These are phyloP conservation scores for Telopea speciosissima DNA, from an alignment of 177 flowering plant species.

Conservation along the genomic window DNA sequence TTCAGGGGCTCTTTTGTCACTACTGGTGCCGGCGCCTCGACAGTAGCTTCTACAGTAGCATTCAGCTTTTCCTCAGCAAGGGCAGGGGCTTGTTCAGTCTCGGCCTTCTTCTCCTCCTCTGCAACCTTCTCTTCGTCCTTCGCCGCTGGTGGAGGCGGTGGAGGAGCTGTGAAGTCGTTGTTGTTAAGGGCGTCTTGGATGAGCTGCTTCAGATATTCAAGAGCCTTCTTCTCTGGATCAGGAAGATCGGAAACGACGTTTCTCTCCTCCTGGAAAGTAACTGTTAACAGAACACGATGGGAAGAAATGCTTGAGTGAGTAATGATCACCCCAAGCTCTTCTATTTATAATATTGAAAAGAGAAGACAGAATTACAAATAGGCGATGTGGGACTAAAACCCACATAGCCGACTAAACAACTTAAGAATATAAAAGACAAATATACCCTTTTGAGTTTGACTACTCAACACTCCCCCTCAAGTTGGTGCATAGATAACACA, in stretches of 20 bases:
- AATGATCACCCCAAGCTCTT: too few species aligned
- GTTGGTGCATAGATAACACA: too few species aligned
- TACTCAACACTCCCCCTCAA: too few species aligned
- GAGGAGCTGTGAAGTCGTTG: slow-evolving; percentile 59
- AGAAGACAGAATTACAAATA: too few species aligned
- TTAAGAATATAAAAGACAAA: too few species aligned
- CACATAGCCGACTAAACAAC: too few species aligned
- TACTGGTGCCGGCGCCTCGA: neutral
- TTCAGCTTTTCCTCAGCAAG: slow-evolving; percentile 4
- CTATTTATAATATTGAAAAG: too few species aligned
- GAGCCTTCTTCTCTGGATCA: slow-evolving; percentile 74
- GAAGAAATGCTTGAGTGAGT: too few species aligned
- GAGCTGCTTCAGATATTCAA: slow-evolving; percentile 68
- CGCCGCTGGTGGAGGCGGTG: slow-evolving; percentile 29
- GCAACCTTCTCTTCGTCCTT: slow-evolving; percentile 32
- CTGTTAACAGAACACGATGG: too few species aligned
- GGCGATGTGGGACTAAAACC: too few species aligned
- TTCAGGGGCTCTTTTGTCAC: neutral
- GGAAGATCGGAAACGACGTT: slow-evolving; percentile 68
- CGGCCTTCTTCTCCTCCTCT: slow-evolving; percentile 14
- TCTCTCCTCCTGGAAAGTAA: slow-evolving; percentile 84
- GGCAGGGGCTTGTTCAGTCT: neutral
- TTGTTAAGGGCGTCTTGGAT: slow-evolving; percentile 67
- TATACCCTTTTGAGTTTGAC: too few species aligned
- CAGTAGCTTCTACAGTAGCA: neutral